Conservation (phyloP, 164 flowering plant genomes). For the Buxus sempervirens region DNA sequence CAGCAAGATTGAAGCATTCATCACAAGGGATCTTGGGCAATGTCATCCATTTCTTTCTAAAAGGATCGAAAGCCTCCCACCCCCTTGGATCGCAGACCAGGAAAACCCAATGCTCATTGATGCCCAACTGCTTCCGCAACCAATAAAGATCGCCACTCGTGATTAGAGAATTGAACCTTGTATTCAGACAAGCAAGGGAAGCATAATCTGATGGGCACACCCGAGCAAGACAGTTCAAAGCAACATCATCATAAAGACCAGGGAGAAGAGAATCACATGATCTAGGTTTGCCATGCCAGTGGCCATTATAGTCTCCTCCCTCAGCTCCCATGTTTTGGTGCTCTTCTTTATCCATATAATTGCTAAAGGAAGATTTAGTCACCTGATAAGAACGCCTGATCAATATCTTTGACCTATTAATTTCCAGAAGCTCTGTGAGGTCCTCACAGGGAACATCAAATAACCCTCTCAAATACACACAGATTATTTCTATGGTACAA, state of each 20-base stretch:
- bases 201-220: conserved; percentile 21
- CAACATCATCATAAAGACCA: conserved; percentile 8
- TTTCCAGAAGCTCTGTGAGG: conserved; percentile 5
- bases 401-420: conserved; percentile 8
- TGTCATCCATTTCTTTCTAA: conserved; percentile 18
- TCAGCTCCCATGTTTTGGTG: not conserved
- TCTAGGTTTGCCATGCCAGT: not conserved
- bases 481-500: not conserved
- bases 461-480: not conserved
- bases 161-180: conserved; percentile 16
- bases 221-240: conserved; percentile 15
- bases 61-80: conserved; percentile 26
- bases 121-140: conserved; percentile 14
- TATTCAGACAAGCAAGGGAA: conserved; percentile 21
- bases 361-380: not conserved
- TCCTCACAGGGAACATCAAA: not conserved
- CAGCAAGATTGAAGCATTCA: conserved; percentile 19
- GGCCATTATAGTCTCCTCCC: not conserved
- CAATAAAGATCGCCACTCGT: conserved; percentile 21
- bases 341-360: not conserved
- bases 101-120: conserved; percentile 26
- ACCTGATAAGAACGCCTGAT: not conserved
- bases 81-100: conserved; percentile 14
- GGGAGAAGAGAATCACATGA: conserved; percentile 1
- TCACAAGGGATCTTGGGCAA: conserved; percentile 19